Evolutionary conservation across 495 filamentous ascomycete genomes (phyloP), one percentile per base, ranked within the genome.

Genomic region (Neurospora pannonica): DNA sequence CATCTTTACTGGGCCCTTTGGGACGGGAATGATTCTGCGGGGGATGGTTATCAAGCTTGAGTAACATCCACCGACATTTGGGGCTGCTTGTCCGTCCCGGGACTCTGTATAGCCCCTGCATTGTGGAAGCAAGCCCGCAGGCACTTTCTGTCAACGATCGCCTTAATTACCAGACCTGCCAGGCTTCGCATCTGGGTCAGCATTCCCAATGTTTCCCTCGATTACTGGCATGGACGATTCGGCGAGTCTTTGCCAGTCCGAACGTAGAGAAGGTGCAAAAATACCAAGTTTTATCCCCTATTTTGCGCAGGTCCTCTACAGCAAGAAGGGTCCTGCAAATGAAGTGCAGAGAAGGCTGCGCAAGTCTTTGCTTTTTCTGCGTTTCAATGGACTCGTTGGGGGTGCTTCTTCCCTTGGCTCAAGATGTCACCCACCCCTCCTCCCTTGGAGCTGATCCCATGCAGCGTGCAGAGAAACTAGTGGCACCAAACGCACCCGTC

Each of bases 381-480:
- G 38, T 28, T 67, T 67, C 54, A 67, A 34, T 67, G 28, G 54
- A 67, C n/a, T 54, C 48, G 31, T 38, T 69, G 40, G 42, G 21
- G n/a, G 34, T 31, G 70, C 71, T 74, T 42, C 39, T 31, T 40
- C 73, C 40, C 54, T 67, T 67, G 54, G 54, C 38, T 39, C 62
- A 46, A 71, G 70, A 43, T n/a, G 36, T 62, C 72, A 75, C 74
- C n/a, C 40, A 21, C 43, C 9, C 73, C 38, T 40, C 54, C 38
- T 70, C 42, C 38, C 75, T 38, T 62, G 34, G 69, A 70, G 43
- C 72, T 75, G 62, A 74, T 74, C 72, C 75, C 75, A 75, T 78
- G 77, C 77, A 78, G 75, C 77, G 46, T 76, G 75, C 78, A 79
- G 75, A 71, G 28, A 69, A 70, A 79, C 77, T 79, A 77, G 77